Percentiles rank a stretch among this genome's conserved stretches.
phyloP scores from a whole-genome alignment of 345 rosid species.

The Populus ilicifolia region DNA sequence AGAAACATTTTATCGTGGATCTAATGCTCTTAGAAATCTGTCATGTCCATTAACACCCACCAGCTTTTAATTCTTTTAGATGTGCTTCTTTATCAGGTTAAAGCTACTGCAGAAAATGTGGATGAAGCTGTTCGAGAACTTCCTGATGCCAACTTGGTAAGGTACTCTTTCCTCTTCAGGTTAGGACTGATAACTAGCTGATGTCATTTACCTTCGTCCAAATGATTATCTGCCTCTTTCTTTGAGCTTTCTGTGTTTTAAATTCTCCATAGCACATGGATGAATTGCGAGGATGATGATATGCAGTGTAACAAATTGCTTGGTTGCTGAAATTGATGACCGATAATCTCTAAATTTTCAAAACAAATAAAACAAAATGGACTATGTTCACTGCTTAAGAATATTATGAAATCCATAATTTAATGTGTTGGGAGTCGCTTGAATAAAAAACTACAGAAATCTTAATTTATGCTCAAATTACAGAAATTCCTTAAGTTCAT shows the following conservation, averaged over 20 bases:
- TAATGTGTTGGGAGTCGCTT: not conserved
- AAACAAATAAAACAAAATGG: not conserved
- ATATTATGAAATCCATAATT: not conserved
- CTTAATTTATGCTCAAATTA: not conserved
- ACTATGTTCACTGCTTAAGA: not conserved
- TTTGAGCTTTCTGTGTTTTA: not conserved
- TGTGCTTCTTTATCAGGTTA: constrained; percentile 50
- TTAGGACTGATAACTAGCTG: constrained; percentile 15
- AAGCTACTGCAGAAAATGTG: constrained; percentile 96
- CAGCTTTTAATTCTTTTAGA: not conserved
- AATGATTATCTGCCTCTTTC: not conserved
- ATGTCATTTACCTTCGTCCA: not conserved
- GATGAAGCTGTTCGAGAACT: constrained; percentile 96
- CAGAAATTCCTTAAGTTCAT: too few relatives aligned
- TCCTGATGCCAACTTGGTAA: constrained; percentile 98
- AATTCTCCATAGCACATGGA: not conserved
- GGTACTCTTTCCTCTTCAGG: constrained; percentile 48
- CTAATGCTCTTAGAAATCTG: too few relatives aligned
- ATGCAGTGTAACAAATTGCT: not conserved
- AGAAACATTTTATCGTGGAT: too few relatives aligned
- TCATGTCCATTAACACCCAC: not conserved
- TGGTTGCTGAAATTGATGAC: not conserved
- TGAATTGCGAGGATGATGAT: not conserved
- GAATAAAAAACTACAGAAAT: not conserved
- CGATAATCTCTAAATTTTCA: not conserved